phyloP scores from a whole-genome alignment of 2,329 filamentous ascomycete genomes.

The Xenosphaeropsis pyriputrescens region DNA sequence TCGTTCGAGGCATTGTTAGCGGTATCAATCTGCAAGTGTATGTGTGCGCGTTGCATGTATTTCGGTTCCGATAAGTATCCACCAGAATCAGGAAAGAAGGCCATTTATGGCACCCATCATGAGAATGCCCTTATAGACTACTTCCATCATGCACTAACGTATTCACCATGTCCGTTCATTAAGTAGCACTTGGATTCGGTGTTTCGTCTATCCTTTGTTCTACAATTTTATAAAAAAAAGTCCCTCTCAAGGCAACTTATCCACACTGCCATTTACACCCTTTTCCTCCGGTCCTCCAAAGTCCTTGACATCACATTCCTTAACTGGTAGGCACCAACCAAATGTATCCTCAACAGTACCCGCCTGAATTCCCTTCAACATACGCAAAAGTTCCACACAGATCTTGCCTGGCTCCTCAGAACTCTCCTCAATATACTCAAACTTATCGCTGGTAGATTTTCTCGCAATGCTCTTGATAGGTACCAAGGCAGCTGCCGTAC shows the following conservation, averaged over 20 bases:
- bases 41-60: too few species aligned
- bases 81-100: too few species aligned
- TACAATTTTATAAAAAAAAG: too few species aligned
- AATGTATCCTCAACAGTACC: constrained; percentile 58
- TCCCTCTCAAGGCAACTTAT: not conserved
- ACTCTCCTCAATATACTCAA: constrained; percentile 36
- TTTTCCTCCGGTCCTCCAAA: constrained; percentile 10
- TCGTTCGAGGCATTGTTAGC: too few species aligned
- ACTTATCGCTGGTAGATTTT: constrained; percentile 32
- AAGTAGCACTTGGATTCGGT: too few species aligned
- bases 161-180: too few species aligned
- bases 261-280: not conserved
- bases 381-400: constrained; percentile 56
- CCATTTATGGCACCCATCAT: too few species aligned
- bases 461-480: constrained; percentile 86
- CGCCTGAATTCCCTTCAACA: constrained; percentile 73
- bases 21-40: too few species aligned
- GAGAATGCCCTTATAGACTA: too few species aligned
- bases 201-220: too few species aligned
- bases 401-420: constrained; percentile 59
- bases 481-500: constrained; percentile 81
- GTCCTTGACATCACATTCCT: constrained; percentile 13
- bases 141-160: too few species aligned
- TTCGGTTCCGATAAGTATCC: too few species aligned
- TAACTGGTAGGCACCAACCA: constrained; percentile 17